Evolutionary conservation across 1,139 yeast species (phyloP).

Genomic region (Kurtzmaniella natalensis): DNA sequence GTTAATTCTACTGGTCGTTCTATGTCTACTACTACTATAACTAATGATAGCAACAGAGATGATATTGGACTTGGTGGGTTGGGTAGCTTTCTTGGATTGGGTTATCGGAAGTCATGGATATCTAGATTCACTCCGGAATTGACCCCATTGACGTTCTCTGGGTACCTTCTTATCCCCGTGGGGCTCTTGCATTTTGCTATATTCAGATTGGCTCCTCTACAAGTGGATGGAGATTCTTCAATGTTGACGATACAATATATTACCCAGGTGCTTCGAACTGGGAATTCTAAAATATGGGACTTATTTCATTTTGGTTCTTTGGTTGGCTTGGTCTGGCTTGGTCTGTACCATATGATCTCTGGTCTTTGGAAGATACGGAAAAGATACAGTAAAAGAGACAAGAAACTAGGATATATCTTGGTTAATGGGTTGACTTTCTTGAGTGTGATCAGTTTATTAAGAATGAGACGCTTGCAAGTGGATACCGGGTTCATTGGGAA

Average conservation of each 20-base stretch:
- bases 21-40: not conserved
- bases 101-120: conserved; percentile 44
- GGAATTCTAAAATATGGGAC: not conserved
- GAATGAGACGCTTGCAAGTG: conserved; percentile 17
- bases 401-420: conserved; percentile 30
- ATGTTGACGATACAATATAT: conserved; percentile 53
- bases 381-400: conserved; percentile 26
- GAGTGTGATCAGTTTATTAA: conserved; percentile 22
- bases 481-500: conserved; percentile 28
- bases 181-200: conserved; percentile 44
- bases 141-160: conserved; percentile 55
- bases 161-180: conserved; percentile 49
- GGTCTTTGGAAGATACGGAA: conserved; percentile 31
- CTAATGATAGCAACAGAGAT: conserved; percentile 20
- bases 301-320: conserved; percentile 2
- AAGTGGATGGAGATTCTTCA: conserved; percentile 63
- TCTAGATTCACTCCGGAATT: conserved; percentile 28
- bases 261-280: conserved; percentile 30
- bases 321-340: conserved; percentile 19
- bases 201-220: conserved; percentile 46
- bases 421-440: conserved; percentile 22
- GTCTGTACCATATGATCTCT: conserved; percentile 32
- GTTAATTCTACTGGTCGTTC: not conserved
- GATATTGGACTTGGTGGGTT: conserved; percentile 60
- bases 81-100: conserved; percentile 49